Evolutionary conservation across 2,329 filamentous ascomycete genomes (phyloP), one percentile per base, ranked within the genome.

Genomic region (Phialophora verrucosa): DNA sequence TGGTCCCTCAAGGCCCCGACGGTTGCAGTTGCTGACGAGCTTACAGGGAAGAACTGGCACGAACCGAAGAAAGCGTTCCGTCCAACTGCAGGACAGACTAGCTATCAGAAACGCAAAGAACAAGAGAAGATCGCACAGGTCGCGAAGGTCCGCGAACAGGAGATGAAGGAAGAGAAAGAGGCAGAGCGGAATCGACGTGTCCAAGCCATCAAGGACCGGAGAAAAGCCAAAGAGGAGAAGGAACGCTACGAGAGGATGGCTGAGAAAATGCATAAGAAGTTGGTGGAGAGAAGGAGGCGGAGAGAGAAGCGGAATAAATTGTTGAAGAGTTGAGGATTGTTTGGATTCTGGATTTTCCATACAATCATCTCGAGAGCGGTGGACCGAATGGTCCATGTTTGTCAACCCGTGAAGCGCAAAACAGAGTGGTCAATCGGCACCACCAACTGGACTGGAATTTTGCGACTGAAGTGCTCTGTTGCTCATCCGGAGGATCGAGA

Each of bases 181-280:
- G 87, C 90, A n/a, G 90, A 90, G 78, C 86, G 92, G 32, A 62
- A 97, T 91, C 85, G 86, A 76, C 88, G 89, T 72, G 88, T 95
- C 62, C 86, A 93, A 75, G 85, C 85, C 11, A 91, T 98, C 76
- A 93, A 91, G 75, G 92, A 96, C 70, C 93, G 90, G 79, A 87
- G 92, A 72, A 90, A 88, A 23, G 91, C 90, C 60, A 98, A 97
- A 85, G 93, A 92, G 74, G 95, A 98, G 83, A 93, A 91, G 79
- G 92, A 93, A 75, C 85, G 94, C 72, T 98, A 94, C 77, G 92
- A 93, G 78, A 92, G 93, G 83, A 87, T 99, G 87, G 94, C 93
- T 23, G 92, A 93, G 82, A 98, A 95, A 83, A 98, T 99, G 95
- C 94, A 98, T 82, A 88, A 87, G 80, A 98, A 97, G 85, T 86